These are phyloP conservation scores for Aspergillus floridensis DNA, from an alignment of 2,329 filamentous ascomycete genomes.

Conservation along the genomic window DNA sequence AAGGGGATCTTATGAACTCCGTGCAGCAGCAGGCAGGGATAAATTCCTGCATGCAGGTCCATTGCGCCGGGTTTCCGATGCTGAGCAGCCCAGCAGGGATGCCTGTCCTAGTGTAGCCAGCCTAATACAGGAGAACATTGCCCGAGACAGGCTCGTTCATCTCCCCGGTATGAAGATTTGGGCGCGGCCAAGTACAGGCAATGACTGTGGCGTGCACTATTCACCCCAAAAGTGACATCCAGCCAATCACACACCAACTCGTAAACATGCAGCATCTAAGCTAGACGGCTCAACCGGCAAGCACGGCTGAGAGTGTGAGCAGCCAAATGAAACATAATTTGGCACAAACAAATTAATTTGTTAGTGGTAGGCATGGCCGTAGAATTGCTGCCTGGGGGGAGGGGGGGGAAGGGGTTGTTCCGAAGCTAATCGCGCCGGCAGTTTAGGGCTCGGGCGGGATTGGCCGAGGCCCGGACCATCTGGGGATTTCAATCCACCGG, in stretches of 20 bases:
- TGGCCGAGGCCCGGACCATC: neutral
- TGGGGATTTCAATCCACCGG: neutral
- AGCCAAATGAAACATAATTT: neutral
- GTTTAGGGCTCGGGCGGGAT: neutral
- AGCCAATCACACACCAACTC: too few species aligned
- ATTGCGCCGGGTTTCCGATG: too few species aligned
- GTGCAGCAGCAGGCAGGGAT: too few species aligned
- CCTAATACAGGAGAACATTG: neutral
- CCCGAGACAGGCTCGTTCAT: neutral
- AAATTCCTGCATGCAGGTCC: too few species aligned
- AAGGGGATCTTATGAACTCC: neutral
- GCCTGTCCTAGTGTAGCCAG: too few species aligned
- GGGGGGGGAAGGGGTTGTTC: too few species aligned
- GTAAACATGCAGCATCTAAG: too few species aligned
- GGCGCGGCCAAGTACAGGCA: neutral
- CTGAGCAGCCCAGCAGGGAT: too few species aligned
- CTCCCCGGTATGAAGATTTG: neutral
- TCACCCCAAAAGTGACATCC: too few species aligned
- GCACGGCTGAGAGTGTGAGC: neutral
- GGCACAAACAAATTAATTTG: too few species aligned
- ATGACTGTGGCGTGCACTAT: neutral
- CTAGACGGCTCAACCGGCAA: neutral
- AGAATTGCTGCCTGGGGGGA: neutral
- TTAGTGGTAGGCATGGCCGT: too few species aligned
- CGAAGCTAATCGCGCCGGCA: neutral